Evolutionary conservation across 164 flowering plant genomes (phyloP).

Genomic region (Vitis cinerea): DNA sequence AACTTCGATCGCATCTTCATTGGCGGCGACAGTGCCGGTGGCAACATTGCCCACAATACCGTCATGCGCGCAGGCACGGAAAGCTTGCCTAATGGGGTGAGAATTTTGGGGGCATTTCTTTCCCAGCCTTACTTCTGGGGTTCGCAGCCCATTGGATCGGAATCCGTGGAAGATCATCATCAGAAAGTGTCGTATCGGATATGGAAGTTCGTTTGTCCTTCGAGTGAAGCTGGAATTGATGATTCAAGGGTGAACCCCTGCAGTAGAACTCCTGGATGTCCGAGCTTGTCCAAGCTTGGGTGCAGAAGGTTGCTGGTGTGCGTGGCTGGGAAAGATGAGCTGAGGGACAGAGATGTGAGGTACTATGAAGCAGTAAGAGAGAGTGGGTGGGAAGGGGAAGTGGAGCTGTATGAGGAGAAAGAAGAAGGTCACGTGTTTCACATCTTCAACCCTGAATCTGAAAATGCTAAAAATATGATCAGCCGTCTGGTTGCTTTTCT

Average conservation of each 20-base stretch:
- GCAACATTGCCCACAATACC: conserved; percentile 43
- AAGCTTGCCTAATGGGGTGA: conserved; percentile 11
- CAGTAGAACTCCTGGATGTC: neutral
- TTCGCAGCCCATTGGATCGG: conserved; percentile 21
- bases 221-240: conserved; percentile 10
- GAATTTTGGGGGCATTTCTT: conserved; percentile 19
- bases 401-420: conserved; percentile 10
- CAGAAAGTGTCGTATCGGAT: neutral
- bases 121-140: conserved; percentile 36
- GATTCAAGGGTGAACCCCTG: conserved; percentile 12
- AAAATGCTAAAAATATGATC: neutral
- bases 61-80: conserved; percentile 8
- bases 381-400: conserved; percentile 20
- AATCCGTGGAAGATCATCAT: neutral
- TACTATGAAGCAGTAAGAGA: conserved; percentile 8
- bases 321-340: conserved; percentile 14
- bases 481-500: conserved; percentile 5
- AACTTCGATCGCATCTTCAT: conserved; percentile 42
- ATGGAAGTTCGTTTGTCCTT: conserved; percentile 5
- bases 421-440: conserved; percentile 9
- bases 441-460: neutral
- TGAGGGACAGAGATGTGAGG: conserved; percentile 10
- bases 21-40: conserved; percentile 72
- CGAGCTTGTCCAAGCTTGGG: conserved; percentile 12
- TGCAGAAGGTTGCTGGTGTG: conserved; percentile 13